Conservation (phyloP, 1,284 basidiomycete species). For the Stygiomarasmius scandens region DNA sequence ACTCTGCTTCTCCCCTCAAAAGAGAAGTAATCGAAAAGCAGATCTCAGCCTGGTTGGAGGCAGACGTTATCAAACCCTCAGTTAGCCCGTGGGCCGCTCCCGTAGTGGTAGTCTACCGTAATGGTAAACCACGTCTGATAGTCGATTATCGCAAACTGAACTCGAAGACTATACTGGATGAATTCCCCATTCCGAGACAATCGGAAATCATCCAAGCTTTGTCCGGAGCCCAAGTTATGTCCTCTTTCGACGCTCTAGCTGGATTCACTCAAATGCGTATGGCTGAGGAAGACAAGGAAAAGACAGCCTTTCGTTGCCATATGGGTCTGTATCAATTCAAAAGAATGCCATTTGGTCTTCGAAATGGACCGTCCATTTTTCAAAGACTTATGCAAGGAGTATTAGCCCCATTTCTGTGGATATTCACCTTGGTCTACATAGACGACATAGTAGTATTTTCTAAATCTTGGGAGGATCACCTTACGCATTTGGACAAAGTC, state of each 20-base stretch:
- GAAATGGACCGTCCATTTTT: slow-evolving; percentile 26
- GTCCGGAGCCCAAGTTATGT: background rate
- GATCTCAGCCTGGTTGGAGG: slow-evolving; percentile 23
- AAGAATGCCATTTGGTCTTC: slow-evolving; percentile 31
- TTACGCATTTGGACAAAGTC: too few species aligned
- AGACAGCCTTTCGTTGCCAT: slow-evolving; percentile 30
- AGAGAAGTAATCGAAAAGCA: slow-evolving; percentile 31
- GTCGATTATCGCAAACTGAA: slow-evolving; percentile 35
- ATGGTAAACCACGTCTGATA: slow-evolving; percentile 28
- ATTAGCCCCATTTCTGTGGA: slow-evolving; percentile 4
- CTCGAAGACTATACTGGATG: slow-evolving; percentile 33
- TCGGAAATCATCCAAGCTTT: background rate
- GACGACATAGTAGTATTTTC: too few species aligned
- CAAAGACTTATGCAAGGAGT: slow-evolving; percentile 16
- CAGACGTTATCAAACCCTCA: slow-evolving; percentile 26
- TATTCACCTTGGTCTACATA: too few species aligned
- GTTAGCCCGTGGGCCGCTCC: slow-evolving; percentile 30
- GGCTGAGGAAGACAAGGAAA: slow-evolving; percentile 16
- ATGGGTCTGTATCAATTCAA: slow-evolving; percentile 30
- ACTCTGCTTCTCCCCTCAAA: slow-evolving; percentile 27
- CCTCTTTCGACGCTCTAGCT: background rate
- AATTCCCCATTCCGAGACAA: background rate
- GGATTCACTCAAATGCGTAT: background rate
- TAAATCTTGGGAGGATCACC: too few species aligned
- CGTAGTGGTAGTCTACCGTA: slow-evolving; percentile 27